These are phyloP conservation scores for Leccinum truebloodii DNA, from an alignment of 768 basidiomycete species.

Conservation along the genomic window DNA sequence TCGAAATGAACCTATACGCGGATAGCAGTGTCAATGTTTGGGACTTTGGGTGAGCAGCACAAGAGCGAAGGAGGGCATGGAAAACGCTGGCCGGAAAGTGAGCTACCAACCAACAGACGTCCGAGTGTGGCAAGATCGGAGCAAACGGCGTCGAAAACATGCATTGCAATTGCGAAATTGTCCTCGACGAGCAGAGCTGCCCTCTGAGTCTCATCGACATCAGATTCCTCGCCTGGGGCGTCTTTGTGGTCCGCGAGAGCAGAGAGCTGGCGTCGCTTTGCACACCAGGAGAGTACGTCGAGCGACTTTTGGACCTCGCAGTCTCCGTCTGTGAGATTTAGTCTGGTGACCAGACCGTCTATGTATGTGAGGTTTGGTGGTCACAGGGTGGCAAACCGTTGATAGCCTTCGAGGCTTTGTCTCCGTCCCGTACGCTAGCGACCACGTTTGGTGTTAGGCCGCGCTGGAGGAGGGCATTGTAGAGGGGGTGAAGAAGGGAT, in stretches of 20 bases:
- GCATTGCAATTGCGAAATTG: slow-evolving; percentile 34
- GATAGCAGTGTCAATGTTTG: slow-evolving; percentile 59
- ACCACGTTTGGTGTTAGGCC: slow-evolving; percentile 59
- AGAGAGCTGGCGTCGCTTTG: slow-evolving; percentile 33
- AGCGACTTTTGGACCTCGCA: slow-evolving; percentile 55
- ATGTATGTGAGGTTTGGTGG: slow-evolving; percentile 49
- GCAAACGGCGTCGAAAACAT: slow-evolving; percentile 65
- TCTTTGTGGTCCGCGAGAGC: slow-evolving; percentile 5
- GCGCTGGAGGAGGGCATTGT: slow-evolving; percentile 67
- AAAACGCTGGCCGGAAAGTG: slow-evolving; percentile 45
- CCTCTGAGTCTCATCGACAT: not conserved
- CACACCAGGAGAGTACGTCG: slow-evolving; percentile 41
- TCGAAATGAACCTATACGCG: slow-evolving; percentile 60
- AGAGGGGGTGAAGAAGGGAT: slow-evolving; percentile 58
- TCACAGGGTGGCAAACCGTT: too few species aligned
- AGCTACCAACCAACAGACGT: slow-evolving; percentile 6
- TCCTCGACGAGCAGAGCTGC: too few species aligned
- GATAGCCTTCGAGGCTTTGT: too few species aligned
- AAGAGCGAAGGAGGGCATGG: slow-evolving; percentile 58
- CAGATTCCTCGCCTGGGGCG: slow-evolving; percentile 15
- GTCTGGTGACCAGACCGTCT: slow-evolving; percentile 44
- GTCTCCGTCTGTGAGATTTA: slow-evolving; percentile 65
- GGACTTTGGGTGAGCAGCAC: slow-evolving; percentile 51
- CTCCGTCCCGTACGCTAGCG: not conserved
- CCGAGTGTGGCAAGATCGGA: slow-evolving; percentile 11